These are phyloP conservation scores for Exophiala oligosperma DNA, from an alignment of 2,329 filamentous ascomycete species.

Conservation along the genomic window DNA sequence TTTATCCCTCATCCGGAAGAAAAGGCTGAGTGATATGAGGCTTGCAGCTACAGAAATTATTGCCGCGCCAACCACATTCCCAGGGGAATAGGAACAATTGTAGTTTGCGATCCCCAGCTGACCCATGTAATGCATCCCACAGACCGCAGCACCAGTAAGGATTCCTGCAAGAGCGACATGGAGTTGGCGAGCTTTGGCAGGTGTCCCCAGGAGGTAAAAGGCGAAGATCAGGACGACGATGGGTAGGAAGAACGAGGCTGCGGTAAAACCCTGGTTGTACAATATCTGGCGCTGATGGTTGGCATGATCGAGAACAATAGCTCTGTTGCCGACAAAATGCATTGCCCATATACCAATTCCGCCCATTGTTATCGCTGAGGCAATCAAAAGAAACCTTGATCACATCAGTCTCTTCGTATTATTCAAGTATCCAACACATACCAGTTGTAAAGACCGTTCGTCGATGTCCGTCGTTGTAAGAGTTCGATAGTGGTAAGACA, in stretches of 20 bases:
- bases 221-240: conserved; percentile 72
- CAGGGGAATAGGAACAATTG: conserved; percentile 58
- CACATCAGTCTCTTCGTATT: not conserved
- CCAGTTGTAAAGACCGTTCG: conserved; percentile 69
- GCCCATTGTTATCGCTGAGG: conserved; percentile 69
- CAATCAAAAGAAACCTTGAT: conserved; percentile 60
- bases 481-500: conserved; percentile 78
- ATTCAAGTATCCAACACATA: conserved; percentile 39
- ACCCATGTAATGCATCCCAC: conserved; percentile 86
- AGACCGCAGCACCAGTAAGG: conserved; percentile 72
- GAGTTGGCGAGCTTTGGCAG: conserved; percentile 57
- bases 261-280: conserved; percentile 71
- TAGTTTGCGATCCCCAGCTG: conserved; percentile 82
- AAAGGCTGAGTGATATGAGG: conserved; percentile 67
- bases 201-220: conserved; percentile 67
- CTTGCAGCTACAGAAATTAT: conserved; percentile 73
- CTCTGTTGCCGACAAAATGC: conserved; percentile 79
- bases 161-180: conserved; percentile 64
- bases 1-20: conserved; percentile 72
- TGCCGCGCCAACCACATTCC: conserved; percentile 66
- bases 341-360: conserved; percentile 74
- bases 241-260: conserved; percentile 76
- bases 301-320: conserved; percentile 69
- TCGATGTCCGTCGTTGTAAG: conserved; percentile 72
- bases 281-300: conserved; percentile 65